Evolutionary conservation across 1,139 yeast species (phyloP).

Genomic region (Blastobotrys illinoisensis): DNA sequence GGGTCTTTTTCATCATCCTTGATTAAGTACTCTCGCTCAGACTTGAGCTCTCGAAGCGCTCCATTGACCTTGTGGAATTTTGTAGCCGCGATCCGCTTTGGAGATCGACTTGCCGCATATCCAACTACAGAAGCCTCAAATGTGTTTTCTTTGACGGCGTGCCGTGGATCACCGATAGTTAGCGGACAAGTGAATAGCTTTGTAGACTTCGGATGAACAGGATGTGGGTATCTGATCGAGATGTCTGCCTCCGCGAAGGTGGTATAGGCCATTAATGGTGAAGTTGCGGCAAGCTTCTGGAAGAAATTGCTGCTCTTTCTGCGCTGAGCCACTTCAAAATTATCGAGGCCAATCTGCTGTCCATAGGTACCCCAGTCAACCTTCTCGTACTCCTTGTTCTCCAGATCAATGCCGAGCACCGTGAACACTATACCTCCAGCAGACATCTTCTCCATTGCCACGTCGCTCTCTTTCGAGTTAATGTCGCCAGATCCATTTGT

Average conservation of each 20-base stretch:
- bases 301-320: background rate
- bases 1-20: conserved; percentile 20
- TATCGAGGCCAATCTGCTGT: background rate
- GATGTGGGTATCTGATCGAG: background rate
- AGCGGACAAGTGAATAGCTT: background rate
- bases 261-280: background rate
- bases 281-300: background rate
- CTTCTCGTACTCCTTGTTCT: background rate
- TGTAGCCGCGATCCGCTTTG: background rate
- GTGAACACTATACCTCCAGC: background rate
- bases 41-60: conserved; percentile 11
- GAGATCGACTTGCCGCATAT: background rate
- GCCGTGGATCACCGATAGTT: background rate
- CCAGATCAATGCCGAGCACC: background rate
- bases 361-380: background rate
- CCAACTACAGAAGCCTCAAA: background rate
- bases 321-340: background rate
- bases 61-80: conserved; percentile 14
- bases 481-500: background rate
- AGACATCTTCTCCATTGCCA: background rate
- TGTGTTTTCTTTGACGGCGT: background rate
- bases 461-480: background rate
- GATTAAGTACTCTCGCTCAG: conserved; percentile 18
- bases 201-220: background rate
- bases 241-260: background rate